Evolutionary conservation across 2,329 filamentous ascomycete species (phyloP), one percentile per base, ranked within the genome.

Genomic region (Whalleya microplaca): DNA sequence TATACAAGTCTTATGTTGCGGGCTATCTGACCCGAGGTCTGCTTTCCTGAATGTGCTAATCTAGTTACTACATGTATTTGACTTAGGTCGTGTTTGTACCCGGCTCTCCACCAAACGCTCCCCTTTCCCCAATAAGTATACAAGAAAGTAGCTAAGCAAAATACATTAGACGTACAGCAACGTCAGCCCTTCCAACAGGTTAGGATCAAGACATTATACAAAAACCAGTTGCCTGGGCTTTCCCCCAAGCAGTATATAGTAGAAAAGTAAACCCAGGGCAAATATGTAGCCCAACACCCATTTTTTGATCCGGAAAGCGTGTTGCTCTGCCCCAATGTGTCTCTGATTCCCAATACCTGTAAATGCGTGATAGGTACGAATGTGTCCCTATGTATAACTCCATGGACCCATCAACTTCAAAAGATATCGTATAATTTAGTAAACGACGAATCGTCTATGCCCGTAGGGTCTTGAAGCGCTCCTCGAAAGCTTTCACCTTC

Each of bases 401-500:
- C 59, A 41, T 59, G 42, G 59, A 53, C 50, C 46, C 49, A 45
- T 47, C 27, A 41, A 47, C 47, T 51, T 41, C n/a, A 20, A 20
- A n/a, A 18, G 5, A 41, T 12, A 27, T 45, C n/a, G n/a, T 19
- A 23, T 12, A 29, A 27, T 10, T 14, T 16, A 4, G 20, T 3
- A 9, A 21, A n/a, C 8, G 14, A 43, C 19, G 19, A 20, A 14
- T 44, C 50, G 18, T 55, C 44, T 60, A 68, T 29, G 52, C 47
- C 44, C 58, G 65, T 29, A 76, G 59, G 41, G 55, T 65, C 66
- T 69, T 71, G 67, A 78, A 79, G 20, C 72, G 69, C 21, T 70
- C 71, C 62, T 79, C 72, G 61, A 79, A 78, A 45, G 75, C 77
- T 69, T 82, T 81, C 62, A 88, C 78, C 69, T 81, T 83, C 76